Conservation (phyloP, 75 land plant genomes). For the Selaginella moellendorffii region DNA sequence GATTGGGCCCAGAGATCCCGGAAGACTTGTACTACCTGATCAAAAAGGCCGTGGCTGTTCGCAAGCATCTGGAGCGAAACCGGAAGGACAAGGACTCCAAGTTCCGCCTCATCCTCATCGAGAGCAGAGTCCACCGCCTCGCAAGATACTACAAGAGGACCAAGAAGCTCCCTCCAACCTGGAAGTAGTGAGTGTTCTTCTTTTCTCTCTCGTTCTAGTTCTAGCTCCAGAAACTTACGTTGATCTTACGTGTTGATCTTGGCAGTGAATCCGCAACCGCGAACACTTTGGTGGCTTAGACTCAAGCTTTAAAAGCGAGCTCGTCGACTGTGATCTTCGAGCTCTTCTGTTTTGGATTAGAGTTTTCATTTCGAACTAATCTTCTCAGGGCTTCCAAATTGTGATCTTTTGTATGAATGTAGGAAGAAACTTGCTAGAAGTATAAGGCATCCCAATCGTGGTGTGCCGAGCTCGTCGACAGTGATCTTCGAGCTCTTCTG, state of each 20-base stretch:
- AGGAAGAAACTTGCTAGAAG: too few species aligned
- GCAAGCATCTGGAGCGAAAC: conserved; percentile 76
- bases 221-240: background rate
- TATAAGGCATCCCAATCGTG: too few species aligned
- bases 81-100: conserved; percentile 80
- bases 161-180: conserved; percentile 52
- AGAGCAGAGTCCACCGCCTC: conserved; percentile 63
- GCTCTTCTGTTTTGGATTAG: too few species aligned
- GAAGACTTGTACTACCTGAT: conserved; percentile 66
- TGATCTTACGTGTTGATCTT: background rate
- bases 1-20: conserved; percentile 63
- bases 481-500: too few species aligned
- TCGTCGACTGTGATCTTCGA: too few species aligned
- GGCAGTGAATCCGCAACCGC: conserved; percentile 21
- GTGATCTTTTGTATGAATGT: too few species aligned
- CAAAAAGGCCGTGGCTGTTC: conserved; percentile 67
- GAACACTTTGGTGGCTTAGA: conserved; percentile 17
- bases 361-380: background rate
- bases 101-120: conserved; percentile 53
- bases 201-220: background rate
- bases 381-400: too few species aligned
- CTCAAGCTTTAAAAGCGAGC: background rate
- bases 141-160: conserved; percentile 67
- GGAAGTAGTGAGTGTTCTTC: conserved; percentile 17
- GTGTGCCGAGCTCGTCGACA: too few species aligned